phyloP scores from a whole-genome alignment of 176 grass and related monocot genomes.

The Cenchrus fungigraminus region DNA sequence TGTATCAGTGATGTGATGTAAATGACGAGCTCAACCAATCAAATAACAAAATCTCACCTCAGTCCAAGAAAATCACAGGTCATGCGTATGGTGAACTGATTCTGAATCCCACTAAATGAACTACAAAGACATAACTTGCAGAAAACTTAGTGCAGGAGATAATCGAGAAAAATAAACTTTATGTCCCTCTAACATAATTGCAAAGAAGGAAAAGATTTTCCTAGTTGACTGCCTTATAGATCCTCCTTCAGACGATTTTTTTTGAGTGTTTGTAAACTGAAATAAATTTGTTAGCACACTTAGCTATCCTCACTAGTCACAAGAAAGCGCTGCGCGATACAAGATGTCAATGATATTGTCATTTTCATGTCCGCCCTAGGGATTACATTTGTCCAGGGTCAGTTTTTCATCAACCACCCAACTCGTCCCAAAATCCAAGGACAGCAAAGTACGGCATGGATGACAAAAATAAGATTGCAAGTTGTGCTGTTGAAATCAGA shows the following conservation, averaged over 20 bases:
- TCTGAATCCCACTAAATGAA: neutral
- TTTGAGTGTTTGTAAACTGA: neutral
- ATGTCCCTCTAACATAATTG: neutral
- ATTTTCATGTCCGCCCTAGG: neutral
- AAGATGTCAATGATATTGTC: constrained; percentile 7
- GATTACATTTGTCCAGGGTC: neutral
- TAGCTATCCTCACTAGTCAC: neutral
- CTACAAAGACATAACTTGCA: neutral
- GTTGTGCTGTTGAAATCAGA: neutral
- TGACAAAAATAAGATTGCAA: neutral
- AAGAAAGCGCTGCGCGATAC: neutral
- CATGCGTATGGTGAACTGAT: neutral
- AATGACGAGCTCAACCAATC: neutral
- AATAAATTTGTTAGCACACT: neutral
- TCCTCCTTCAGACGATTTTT: constrained; percentile 3
- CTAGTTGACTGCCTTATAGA: neutral
- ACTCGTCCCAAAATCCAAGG: neutral
- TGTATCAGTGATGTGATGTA: neutral
- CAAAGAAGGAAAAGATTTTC: neutral
- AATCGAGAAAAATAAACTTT: neutral
- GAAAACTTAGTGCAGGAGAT: neutral
- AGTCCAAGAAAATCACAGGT: neutral
- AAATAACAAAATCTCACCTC: neutral
- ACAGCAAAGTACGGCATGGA: neutral
- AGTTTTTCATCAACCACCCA: neutral